Base-by-base conservation (phyloP, 2,329 filamentous ascomycete species). In the Zalaria obscura region DNA sequence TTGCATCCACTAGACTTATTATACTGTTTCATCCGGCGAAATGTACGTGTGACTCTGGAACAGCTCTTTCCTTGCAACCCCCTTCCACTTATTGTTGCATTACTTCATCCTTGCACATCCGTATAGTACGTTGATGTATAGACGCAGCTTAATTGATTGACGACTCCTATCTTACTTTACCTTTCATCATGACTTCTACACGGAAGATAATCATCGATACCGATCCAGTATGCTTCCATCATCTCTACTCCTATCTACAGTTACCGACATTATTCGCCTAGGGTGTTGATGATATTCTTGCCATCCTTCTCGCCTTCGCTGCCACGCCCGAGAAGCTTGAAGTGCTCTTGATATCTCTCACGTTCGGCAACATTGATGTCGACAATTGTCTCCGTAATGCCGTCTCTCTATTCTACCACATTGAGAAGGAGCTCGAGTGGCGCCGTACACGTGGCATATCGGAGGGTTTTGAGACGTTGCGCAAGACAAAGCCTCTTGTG, bases 311-410 rank as follows among this genome's bases (percentile, higher is more conserved):
- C 39, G 88, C 91, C 3, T 75, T 96, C 45, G 82, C 86, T 40
- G 79, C 85, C 29, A 77, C 75, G 25, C 74, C 82, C 0, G 83
- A 93, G 51, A 89, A 96, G 56, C 69, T 96, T 25, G 85, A 96
- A 59, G 69, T 96, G 31, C 62, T 83, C 37, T 73, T 96, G 61
- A 71, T 98, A 43, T 93, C 87, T 1, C 73, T 95, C 45, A 94
- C 88, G 1, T 95, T 91, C 60, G 91, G 91, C 43, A 98, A 98
- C 57, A 84, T 96, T 25, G 78, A 88, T 50, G 76, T 94, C 10
- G 72, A 87, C 47, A 88, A 78, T 60, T 95, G 87, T 54, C 70
- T 95, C 39, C 78, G 82, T 39, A 98, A 98, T 62, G 79, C 83
- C 10, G 80, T 96, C 33, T 83, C 86, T 25, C 69, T 96, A 46